phyloP scores from a whole-genome alignment of 2,329 filamentous ascomycete species.

The Phialophora verrucosa region DNA sequence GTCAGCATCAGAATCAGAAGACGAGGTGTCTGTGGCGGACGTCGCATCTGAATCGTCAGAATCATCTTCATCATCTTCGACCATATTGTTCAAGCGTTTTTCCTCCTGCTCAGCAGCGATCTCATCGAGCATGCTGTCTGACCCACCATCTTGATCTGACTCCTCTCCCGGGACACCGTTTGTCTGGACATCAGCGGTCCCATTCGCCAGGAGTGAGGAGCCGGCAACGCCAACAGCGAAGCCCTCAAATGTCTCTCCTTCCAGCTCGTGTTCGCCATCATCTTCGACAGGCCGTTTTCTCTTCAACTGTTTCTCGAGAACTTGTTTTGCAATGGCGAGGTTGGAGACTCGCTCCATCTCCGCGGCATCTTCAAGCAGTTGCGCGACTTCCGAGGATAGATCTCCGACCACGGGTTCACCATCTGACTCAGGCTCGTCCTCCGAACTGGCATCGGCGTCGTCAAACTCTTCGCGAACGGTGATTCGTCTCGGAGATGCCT shows the following conservation, averaged over 20 bases:
- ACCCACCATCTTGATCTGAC: constrained; percentile 42
- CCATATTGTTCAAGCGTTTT: constrained; percentile 37
- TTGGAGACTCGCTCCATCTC: constrained; percentile 18
- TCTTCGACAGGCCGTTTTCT: constrained; percentile 32
- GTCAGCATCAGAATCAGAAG: constrained; percentile 42
- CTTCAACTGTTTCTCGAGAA: constrained; percentile 25
- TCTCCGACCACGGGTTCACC: constrained; percentile 41
- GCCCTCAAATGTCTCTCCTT: constrained; percentile 29
- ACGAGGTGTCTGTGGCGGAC: constrained; percentile 29
- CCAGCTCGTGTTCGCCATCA: constrained; percentile 20
- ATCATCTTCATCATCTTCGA: constrained; percentile 40
- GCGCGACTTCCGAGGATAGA: constrained; percentile 30
- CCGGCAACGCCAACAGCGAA: constrained; percentile 25
- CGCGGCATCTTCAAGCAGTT: constrained; percentile 33
- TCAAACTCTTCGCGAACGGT: constrained; percentile 37
- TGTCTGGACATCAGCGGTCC: constrained; percentile 2
- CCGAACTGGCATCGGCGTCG: constrained; percentile 40
- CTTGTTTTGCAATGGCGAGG: constrained; percentile 3
- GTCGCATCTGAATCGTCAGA: constrained; percentile 26
- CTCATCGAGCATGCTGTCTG: constrained; percentile 52
- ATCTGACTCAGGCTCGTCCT: constrained; percentile 35
- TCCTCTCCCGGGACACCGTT: constrained; percentile 17
- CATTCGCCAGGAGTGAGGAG: neutral
- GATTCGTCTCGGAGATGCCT: constrained; percentile 18
- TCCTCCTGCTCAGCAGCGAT: constrained; percentile 54